A percentile compares a stretch with the other conserved stretches of the same genome.
phyloP scores from a whole-genome alignment of 306 rosid genomes.

The Vigna nakashimae region DNA sequence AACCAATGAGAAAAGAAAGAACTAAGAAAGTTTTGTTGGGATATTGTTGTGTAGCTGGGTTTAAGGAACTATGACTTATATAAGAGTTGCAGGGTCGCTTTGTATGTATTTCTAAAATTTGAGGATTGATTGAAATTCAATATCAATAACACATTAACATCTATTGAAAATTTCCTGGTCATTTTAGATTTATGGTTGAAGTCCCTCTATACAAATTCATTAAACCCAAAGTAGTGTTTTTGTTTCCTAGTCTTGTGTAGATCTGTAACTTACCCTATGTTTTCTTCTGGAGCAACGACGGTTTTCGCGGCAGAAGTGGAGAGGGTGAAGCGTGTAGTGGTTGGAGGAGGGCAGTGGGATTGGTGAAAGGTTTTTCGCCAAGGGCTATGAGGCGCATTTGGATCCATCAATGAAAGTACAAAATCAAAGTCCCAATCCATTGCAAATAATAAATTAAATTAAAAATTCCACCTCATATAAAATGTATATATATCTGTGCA shows the following conservation, averaged over 20 bases:
- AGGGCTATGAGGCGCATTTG: too few species aligned
- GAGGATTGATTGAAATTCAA: conserved; percentile 88
- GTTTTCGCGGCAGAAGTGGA: too few species aligned
- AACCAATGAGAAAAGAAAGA: conserved; percentile 59
- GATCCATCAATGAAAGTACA: too few species aligned
- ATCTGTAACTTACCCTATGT: conserved; percentile 41
- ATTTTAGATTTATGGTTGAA: conserved; percentile 46
- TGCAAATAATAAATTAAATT: too few species aligned
- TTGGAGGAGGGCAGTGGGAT: too few species aligned
- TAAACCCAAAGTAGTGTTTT: conserved; percentile 40
- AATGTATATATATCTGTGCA: too few species aligned
- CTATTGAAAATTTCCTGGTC: conserved; percentile 54
- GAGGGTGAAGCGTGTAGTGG: too few species aligned
- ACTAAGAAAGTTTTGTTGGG: conserved; percentile 72
- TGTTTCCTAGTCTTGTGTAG: conserved; percentile 39
- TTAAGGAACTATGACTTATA: conserved; percentile 69
- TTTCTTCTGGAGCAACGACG: neutral
- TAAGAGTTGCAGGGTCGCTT: conserved; percentile 79
- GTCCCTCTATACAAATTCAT: conserved; percentile 38
- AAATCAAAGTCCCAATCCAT: too few species aligned
- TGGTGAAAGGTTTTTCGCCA: too few species aligned
- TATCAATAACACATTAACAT: conserved; percentile 92
- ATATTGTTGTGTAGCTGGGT: conserved; percentile 71
- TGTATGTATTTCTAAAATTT: conserved; percentile 87
- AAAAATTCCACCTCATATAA: too few species aligned